These are phyloP conservation scores for Coemansia sp. DNA, from an alignment of 192 early-diverging fungal species.

Conservation along the genomic window DNA sequence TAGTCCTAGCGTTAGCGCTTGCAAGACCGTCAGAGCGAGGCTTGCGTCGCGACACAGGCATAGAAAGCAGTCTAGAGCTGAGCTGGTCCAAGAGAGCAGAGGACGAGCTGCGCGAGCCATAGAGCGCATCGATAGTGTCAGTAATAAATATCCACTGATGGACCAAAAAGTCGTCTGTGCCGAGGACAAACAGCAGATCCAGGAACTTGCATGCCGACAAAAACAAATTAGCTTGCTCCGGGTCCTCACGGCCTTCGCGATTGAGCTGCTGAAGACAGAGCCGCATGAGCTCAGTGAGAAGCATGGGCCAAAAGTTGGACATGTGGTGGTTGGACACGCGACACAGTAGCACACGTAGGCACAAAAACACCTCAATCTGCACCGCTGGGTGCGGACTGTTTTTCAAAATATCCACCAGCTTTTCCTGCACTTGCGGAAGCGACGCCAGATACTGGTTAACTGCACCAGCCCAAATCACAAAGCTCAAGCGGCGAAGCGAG, in stretches of 20 bases:
- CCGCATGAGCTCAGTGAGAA: constrained; percentile 78
- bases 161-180: constrained; percentile 78
- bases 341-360: constrained; percentile 73
- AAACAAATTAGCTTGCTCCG: constrained; percentile 67
- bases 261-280: constrained; percentile 22
- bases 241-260: constrained; percentile 38
- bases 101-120: constrained; percentile 50
- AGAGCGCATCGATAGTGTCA: constrained; percentile 72
- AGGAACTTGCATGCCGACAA: constrained; percentile 85
- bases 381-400: constrained; percentile 61
- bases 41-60: constrained; percentile 20
- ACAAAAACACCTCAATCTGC: constrained; percentile 80
- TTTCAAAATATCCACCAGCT: constrained; percentile 84
- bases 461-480: constrained; percentile 68
- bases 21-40: neutral
- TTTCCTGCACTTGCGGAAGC: constrained; percentile 78
- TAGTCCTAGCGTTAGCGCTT: no score
- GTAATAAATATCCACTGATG: constrained; percentile 95
- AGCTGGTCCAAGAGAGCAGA: constrained; percentile 66
- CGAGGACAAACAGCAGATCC: constrained; percentile 75
- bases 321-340: constrained; percentile 77
- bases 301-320: constrained; percentile 86
- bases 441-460: constrained; percentile 74
- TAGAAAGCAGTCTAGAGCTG: constrained; percentile 54
- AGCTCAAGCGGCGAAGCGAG: constrained; percentile 71